Conservation (phyloP, 345 rosid species). For the Populus simonii region DNA sequence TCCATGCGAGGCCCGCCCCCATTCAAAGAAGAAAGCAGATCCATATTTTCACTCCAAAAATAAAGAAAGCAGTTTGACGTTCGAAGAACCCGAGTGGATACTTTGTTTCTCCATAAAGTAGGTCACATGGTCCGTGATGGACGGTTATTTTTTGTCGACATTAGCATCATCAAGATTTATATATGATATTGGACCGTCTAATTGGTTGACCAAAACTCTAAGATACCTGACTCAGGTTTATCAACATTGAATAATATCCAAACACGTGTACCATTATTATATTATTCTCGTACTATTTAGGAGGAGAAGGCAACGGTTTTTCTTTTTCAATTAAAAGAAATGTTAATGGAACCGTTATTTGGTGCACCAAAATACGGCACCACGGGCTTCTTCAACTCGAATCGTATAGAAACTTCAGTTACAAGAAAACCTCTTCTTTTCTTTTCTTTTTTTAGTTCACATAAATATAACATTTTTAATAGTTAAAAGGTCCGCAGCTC, state of each 20-base stretch:
- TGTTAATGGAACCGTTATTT: conserved; percentile 16
- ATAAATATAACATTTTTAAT: no score
- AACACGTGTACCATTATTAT: background rate
- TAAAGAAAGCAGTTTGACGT: background rate
- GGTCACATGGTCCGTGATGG: background rate
- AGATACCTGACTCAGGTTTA: background rate
- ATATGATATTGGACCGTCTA: conserved; percentile 4
- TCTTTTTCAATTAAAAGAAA: no score
- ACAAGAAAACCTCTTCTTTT: no score
- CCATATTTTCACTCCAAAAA: no score
- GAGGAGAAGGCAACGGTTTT: no score
- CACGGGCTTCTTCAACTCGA: no score
- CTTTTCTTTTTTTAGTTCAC: no score
- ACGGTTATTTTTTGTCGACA: background rate
- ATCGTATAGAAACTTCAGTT: no score
- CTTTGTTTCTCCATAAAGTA: background rate
- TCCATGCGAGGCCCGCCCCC: no score
- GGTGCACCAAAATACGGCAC: conserved; percentile 14
- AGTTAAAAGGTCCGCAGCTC: no score
- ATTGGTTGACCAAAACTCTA: conserved; percentile 30
- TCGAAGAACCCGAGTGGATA: background rate
- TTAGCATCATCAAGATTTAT: background rate
- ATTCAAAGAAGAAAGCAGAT: no score
- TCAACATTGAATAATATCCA: background rate
- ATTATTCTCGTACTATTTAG: no score